phyloP scores from a whole-genome alignment of 2,329 filamentous ascomycete genomes.

The Neopestalotiopsis rosae region DNA sequence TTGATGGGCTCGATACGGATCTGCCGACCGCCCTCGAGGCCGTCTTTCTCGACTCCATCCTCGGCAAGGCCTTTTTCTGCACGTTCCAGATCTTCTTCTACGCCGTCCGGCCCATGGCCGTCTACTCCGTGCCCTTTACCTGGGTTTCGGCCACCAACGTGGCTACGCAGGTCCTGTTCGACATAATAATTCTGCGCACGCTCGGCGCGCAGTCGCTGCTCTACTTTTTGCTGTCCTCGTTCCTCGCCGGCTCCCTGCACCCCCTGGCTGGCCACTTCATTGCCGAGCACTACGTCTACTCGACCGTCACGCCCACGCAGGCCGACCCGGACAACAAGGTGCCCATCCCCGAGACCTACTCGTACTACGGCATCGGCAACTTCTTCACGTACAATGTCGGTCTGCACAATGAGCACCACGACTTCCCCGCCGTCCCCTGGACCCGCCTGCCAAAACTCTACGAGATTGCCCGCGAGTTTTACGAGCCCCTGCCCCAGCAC shows the following conservation, averaged over 20 bases:
- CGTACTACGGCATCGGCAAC: constrained; percentile 94
- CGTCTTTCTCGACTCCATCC: constrained; percentile 89
- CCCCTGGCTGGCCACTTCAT: constrained; percentile 98
- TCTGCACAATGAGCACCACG: constrained; percentile 97
- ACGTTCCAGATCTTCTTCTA: constrained; percentile 99
- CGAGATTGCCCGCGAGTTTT: constrained; percentile 87
- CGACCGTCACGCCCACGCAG: constrained; percentile 62
- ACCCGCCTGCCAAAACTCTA: constrained; percentile 80
- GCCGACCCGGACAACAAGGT: constrained; percentile 63
- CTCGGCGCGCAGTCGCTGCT: constrained; percentile 70
- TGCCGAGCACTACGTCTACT: constrained; percentile 91
- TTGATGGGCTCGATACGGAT: constrained; percentile 95
- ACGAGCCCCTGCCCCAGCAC: constrained; percentile 84
- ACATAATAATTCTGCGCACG: constrained; percentile 68
- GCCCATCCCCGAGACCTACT: constrained; percentile 89
- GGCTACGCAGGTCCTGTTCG: constrained; percentile 76
- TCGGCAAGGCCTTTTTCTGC: constrained; percentile 98
- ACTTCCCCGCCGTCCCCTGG: constrained; percentile 97
- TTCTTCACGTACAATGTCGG: constrained; percentile 96
- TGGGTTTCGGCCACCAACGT: constrained; percentile 86
- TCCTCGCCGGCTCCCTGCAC: constrained; percentile 92
- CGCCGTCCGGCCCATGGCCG: constrained; percentile 91
- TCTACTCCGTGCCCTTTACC: constrained; percentile 89
- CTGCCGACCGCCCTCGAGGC: constrained; percentile 92
- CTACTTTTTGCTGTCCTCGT: constrained; percentile 88